Base-by-base conservation (phyloP, 768 basidiomycete species). In the Coprinellus micaceus region DNA sequence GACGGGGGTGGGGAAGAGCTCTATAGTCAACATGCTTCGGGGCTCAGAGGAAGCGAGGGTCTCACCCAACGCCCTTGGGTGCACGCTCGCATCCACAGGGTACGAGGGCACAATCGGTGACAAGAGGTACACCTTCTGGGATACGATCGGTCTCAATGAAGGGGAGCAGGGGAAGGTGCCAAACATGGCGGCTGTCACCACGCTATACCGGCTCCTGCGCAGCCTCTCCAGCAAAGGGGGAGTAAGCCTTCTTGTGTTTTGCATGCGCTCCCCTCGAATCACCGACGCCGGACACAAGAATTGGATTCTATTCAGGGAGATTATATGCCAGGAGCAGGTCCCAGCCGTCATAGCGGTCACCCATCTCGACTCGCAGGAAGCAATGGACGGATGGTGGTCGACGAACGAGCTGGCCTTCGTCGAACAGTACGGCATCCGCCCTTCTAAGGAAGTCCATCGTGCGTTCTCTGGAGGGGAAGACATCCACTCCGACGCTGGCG, bases 91-190 rank as follows among this genome's bases (percentile, higher is more conserved):
- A 11, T 66, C 69, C 52, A 50, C 52, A 47, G 57, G 62, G 7
- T 67, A 72, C 65, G 56, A 62, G 33, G 59, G 72, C 26, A 49
- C 54, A 2, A 59, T 74, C 50, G 51, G 57, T n/a, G 69, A 59
- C 33, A 58, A 46, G 39, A 36, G 24, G 0, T 74, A 64, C 57
- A 61, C 62, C 22, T 52, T 74, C 29, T 69, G 73, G 66, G 75
- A 77, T 52, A 77, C 75, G 3, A 64, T 68, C 13, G 75, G 76
- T 9, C 69, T 77, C 10, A 67, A 74, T 48, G 77, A 77, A 54
- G 74, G 63, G 10, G 58, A 61, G 1, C 52, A 19, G 3, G 68
- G 68, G 12, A 53, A 58, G 0, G 60, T 69, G 6, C 56, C 59
- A 0, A 59, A 61, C 12, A 49, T 49, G 4, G 25, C 52, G 24